Base-by-base conservation (phyloP, 306 rosid genomes). In the Trifolium pratense region DNA sequence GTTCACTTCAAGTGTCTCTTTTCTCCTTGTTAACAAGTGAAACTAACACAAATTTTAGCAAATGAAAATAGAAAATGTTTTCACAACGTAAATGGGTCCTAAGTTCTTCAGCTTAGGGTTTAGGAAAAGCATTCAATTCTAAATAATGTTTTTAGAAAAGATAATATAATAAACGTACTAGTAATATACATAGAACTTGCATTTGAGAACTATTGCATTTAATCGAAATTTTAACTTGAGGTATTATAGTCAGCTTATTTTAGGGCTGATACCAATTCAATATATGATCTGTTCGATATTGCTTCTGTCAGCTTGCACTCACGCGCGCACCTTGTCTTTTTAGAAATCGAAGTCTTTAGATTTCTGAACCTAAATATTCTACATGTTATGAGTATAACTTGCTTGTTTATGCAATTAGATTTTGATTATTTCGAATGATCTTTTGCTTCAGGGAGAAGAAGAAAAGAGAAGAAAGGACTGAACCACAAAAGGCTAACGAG, bases 391-490 rank as follows among this genome's bases (percentile, higher is more conserved):
- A 31, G 18, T 40, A 59, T 57, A 42, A 23, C 43, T 71, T 70
- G 36, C 65, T 53, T 72, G 29, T 45, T 73, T 73, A 36, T 16
- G 15, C 3, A 17, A 49, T 43, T 64, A 69, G 70, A 7, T 59
- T 55, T 29, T 83, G 78, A 76, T 40, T 55, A 16, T 42, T 57
- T 75, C 71, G 58, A 23, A 52, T 77, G 23, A 81, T 68, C 39
- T 75, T 34, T 74, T 82, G 78, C 71, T 75, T 65, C 91, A 95
- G 99, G 88, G 99, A 95, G 89, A 95, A 95, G 91, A 90, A 90
- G 81, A 95, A 95, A 79, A 84, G 85, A 79, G 96, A 86, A 85
- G 97, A 95, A 87, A 87, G 97, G 83, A 11, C 61, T 32, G 97
- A 82, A 82, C 79, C 90, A 34, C 92, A 83, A 56, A 86, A 81